These are phyloP conservation scores for Neofusicoccum laricinum DNA, from an alignment of 2,329 filamentous ascomycete genomes.

Conservation along the genomic window DNA sequence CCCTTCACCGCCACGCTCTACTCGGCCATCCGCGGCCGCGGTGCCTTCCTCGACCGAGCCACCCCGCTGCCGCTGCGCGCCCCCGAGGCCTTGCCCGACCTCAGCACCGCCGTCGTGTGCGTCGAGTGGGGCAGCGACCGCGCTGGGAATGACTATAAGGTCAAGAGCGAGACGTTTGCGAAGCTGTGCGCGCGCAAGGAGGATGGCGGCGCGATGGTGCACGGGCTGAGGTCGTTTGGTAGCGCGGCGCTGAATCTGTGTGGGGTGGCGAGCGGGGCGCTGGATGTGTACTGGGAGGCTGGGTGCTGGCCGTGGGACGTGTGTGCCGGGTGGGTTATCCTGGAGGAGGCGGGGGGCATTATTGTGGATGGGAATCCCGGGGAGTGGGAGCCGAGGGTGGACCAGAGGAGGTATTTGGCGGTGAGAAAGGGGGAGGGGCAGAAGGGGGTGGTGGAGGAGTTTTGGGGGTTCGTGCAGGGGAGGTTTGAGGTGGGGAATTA, in stretches of 20 bases:
- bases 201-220: slow-evolving; percentile 71
- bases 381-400: slow-evolving; percentile 59
- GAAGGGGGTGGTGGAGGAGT: slow-evolving; percentile 46
- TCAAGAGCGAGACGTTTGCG: slow-evolving; percentile 66
- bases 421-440: slow-evolving; percentile 46
- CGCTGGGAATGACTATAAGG: slow-evolving; percentile 65
- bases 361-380: slow-evolving; percentile 73
- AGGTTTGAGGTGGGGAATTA: slow-evolving; percentile 40
- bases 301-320: slow-evolving; percentile 87
- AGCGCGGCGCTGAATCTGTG: slow-evolving; percentile 75
- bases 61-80: slow-evolving; percentile 47
- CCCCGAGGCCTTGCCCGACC: slow-evolving; percentile 53
- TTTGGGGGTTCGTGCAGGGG: slow-evolving; percentile 47
- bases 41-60: slow-evolving; percentile 51
- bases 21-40: slow-evolving; percentile 65
- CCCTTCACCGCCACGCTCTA: slow-evolving; percentile 70
- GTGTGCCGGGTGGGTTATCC: slow-evolving; percentile 74
- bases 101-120: slow-evolving; percentile 64
- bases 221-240: slow-evolving; percentile 67
- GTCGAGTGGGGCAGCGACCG: slow-evolving; percentile 73
- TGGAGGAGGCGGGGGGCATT: slow-evolving; percentile 70
- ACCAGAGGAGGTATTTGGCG: slow-evolving; percentile 56
- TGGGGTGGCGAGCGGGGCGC: slow-evolving; percentile 65
- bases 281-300: slow-evolving; percentile 79
- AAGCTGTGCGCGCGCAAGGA: slow-evolving; percentile 52